These are phyloP conservation scores for Aspergillus sclerotioniger DNA, from an alignment of 495 filamentous ascomycete genomes.

Conservation along the genomic window DNA sequence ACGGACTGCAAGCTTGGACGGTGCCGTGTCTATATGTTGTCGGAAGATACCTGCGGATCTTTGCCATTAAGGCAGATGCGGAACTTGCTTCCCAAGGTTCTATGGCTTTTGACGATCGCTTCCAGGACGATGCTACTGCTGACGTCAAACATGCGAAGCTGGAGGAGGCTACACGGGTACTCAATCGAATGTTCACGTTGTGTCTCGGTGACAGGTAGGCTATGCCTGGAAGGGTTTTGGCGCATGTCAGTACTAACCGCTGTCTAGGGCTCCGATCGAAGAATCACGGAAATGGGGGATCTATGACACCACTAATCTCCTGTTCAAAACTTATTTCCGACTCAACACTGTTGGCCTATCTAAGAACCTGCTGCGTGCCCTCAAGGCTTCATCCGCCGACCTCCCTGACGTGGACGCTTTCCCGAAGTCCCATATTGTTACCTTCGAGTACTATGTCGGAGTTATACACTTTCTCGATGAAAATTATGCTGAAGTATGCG, in stretches of 20 bases:
- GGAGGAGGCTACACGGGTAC: conserved; percentile 81
- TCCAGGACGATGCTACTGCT: conserved; percentile 74
- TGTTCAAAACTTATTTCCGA: conserved; percentile 99
- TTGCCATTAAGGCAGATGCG: conserved; percentile 82
- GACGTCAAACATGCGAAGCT: conserved; percentile 73
- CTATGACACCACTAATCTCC: conserved; percentile 85
- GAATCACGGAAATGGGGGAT: conserved; percentile 96
- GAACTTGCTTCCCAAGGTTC: conserved; percentile 46
- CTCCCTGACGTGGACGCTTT: conserved; percentile 72
- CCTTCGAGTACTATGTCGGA: conserved; percentile 92
- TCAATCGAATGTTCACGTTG: conserved; percentile 84
- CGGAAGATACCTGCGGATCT: conserved; percentile 77
- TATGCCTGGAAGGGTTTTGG: background rate
- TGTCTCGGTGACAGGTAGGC: conserved; percentile 86
- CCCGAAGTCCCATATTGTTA: conserved; percentile 88
- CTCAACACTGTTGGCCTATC: conserved; percentile 83
- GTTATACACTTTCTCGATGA: conserved; percentile 90
- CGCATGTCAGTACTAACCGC: conserved; percentile 18
- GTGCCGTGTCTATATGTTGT: conserved; percentile 82
- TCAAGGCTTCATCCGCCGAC: conserved; percentile 71
- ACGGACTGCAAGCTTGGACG: conserved; percentile 77
- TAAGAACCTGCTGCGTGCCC: conserved; percentile 82
- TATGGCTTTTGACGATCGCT: conserved; percentile 41
- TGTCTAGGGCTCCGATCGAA: conserved; percentile 71
- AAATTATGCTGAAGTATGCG: conserved; percentile 70